Evolutionary conservation across 2,329 filamentous ascomycete species (phyloP), one percentile per base, ranked within the genome.

Genomic region (Penicillium occitanis): DNA sequence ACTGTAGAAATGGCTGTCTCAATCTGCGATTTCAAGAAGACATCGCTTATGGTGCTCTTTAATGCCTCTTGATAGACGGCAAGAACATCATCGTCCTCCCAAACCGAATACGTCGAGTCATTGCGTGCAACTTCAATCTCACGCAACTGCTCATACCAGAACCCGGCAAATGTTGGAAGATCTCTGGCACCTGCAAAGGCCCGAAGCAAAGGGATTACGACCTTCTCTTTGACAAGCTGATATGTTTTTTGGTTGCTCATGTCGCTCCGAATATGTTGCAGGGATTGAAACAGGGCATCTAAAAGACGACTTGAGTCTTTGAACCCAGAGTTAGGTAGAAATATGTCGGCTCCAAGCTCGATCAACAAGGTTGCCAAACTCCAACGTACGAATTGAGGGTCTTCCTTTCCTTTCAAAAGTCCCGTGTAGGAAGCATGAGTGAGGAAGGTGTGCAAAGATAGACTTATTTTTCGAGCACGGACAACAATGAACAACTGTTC

Each of bases 41-140:
- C 65, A 13, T 74, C 70, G 10, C 73, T 74, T 25, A 78, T 70
- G 7, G 75, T 73, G 28, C 68, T 76, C 30, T 71, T 73, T 65
- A 78, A 67, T 62, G 77, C 58, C 17, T 76, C 73, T 33, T 74
- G 71, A 70, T 77, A 81, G 42, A 69, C 71, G 30, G 75, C 72
- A 40, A 76, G 77, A 14, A 82, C 42, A 66, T 80, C 78, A 61
- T 82, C 78, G 65, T 82, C 79, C 68, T 82, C 80, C 81, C 81
- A 83, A 3, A 81, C 73, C 6, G 77, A 77, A 65, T 77, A 76
- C 5, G 65, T 57, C 44, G 74, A 68, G 30, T 46, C 11, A 6
- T 19, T 68, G 64, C 77, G 76, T 50, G 73, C 69, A 70, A 74
- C 68, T 67, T 81, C 77, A 11, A 80, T 68, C 7, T 72, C 68